Conservation (phyloP, 192 early-diverging fungal species). For the Coemansia sp. region DNA sequence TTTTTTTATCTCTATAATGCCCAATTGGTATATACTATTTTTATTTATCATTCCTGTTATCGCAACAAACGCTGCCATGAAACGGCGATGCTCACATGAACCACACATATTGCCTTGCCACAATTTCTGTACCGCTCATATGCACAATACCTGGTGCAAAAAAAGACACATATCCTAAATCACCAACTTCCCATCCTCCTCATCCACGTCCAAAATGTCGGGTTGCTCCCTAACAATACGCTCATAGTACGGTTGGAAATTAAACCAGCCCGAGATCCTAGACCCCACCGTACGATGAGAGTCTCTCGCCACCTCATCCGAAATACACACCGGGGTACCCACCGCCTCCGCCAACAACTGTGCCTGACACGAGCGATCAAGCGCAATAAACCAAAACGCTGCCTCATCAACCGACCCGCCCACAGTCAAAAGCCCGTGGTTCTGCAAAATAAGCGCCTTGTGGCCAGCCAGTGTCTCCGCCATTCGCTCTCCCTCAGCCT, state of each 20-base stretch:
- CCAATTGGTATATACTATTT: neutral
- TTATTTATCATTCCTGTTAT: neutral
- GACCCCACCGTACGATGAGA: constrained; percentile 36
- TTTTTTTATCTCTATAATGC: no score
- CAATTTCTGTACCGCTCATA: constrained; percentile 43
- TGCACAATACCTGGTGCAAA: constrained; percentile 37
- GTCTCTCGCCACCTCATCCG: constrained; percentile 30
- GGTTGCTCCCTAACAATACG: constrained; percentile 40
- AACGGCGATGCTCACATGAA: constrained; percentile 40
- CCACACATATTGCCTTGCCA: constrained; percentile 39
- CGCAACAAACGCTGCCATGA: constrained; percentile 42
- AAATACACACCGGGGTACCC: constrained; percentile 24
- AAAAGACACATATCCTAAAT: constrained; percentile 18
- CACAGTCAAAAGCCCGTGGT: constrained; percentile 62
- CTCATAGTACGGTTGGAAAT: constrained; percentile 52
- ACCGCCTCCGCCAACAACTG: constrained; percentile 58
- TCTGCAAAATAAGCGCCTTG: constrained; percentile 60
- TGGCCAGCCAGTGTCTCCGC: constrained; percentile 49
- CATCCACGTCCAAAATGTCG: constrained; percentile 33
- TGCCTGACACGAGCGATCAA: constrained; percentile 58
- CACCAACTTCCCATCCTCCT: constrained; percentile 34
- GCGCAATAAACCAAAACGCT: constrained; percentile 58
- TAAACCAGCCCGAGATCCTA: constrained; percentile 44
- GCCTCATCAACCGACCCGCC: constrained; percentile 57
- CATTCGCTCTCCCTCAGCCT: constrained; percentile 58